Evolutionary conservation across 129 eudicot species (phyloP).

Genomic region (Ambrosia trifida): DNA sequence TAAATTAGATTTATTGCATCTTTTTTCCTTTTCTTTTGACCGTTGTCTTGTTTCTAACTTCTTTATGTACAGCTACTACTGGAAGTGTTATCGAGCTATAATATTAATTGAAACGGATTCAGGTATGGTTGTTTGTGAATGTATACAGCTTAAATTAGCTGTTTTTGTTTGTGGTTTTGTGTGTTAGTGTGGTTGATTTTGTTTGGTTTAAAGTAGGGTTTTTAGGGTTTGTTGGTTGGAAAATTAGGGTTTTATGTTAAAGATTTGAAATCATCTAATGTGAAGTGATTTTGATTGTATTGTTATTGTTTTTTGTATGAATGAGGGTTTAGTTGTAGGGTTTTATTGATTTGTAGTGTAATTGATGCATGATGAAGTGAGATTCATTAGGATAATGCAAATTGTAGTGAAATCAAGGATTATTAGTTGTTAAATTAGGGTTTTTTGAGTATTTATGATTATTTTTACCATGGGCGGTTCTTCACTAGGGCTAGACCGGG

Average conservation of each 20-base stretch:
- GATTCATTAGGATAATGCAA: no score
- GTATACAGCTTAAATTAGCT: conserved; percentile 16
- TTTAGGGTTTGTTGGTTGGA: conserved; percentile 30
- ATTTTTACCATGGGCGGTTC: no score
- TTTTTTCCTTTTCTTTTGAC: conserved; percentile 23
- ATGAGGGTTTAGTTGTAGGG: no score
- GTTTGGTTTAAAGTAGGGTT: conserved; percentile 26
- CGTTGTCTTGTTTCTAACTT: conserved; percentile 23
- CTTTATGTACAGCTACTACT: conserved; percentile 21
- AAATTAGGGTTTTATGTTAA: conserved; percentile 2
- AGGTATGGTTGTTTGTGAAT: conserved; percentile 20
- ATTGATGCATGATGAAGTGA: no score
- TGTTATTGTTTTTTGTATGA: no score
- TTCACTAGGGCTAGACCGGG: no score
- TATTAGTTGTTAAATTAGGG: not conserved
- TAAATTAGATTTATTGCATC: conserved; percentile 15
- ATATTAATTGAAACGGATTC: not conserved
- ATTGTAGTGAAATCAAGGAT: not conserved
- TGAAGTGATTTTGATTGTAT: not conserved
- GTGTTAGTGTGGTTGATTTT: conserved; percentile 12
- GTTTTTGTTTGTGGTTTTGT: conserved; percentile 2
- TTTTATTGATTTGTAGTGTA: no score
- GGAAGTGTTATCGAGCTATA: conserved; percentile 21
- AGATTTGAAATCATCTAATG: not conserved
- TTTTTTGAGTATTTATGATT: not conserved